Percentiles rank a stretch among this genome's conserved stretches.
phyloP scores from a whole-genome alignment of 2,329 filamentous ascomycete genomes.

The Mycosphaerella sp. region DNA sequence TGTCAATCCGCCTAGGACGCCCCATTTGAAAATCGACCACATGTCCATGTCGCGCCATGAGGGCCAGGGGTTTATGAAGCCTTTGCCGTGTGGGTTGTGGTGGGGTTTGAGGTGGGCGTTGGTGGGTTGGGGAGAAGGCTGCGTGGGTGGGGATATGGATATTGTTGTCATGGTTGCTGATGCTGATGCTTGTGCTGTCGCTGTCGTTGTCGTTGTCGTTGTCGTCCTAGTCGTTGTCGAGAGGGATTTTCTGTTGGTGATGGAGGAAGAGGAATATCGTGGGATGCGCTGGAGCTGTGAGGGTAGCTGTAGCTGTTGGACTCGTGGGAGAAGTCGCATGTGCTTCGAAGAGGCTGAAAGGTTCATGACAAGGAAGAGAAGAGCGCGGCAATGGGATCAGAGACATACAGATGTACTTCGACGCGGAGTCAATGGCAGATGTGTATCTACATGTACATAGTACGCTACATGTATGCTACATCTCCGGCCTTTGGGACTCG shows the following conservation, averaged over 20 bases:
- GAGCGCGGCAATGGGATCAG: too few species aligned
- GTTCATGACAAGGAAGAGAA: too few species aligned
- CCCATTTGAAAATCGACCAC: conserved; percentile 33
- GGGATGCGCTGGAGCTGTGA: neutral
- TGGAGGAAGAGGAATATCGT: neutral
- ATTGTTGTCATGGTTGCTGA: conserved; percentile 26
- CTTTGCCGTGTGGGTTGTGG: conserved; percentile 49
- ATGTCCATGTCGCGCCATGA: conserved; percentile 42
- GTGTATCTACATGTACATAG: too few species aligned
- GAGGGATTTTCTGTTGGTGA: too few species aligned
- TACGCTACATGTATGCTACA: too few species aligned
- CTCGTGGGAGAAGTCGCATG: too few species aligned
- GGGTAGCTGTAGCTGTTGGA: neutral
- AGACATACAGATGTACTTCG: too few species aligned
- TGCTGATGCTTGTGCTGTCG: neutral
- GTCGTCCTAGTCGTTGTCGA: too few species aligned
- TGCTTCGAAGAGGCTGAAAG: too few species aligned
- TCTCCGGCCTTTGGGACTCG: too few species aligned
- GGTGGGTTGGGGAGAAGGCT: conserved; percentile 38
- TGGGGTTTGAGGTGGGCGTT: conserved; percentile 44
- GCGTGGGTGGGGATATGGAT: conserved; percentile 37
- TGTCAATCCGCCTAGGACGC: conserved; percentile 43
- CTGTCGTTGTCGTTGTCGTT: too few species aligned
- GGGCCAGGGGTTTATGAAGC: conserved; percentile 54
- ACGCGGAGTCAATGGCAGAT: too few species aligned